phyloP scores from a whole-genome alignment of 1,284 basidiomycete genomes.

The Trametes polyzona region DNA sequence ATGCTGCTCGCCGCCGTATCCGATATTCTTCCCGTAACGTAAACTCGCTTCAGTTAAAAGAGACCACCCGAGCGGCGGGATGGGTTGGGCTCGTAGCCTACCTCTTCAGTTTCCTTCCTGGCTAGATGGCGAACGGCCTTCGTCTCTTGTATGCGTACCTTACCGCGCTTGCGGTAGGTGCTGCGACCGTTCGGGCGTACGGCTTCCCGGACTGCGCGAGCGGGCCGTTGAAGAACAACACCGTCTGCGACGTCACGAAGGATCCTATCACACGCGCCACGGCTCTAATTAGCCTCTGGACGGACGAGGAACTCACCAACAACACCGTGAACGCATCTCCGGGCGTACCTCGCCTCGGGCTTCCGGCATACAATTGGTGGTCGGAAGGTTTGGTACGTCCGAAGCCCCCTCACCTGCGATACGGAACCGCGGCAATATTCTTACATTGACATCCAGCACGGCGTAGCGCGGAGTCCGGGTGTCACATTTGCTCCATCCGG shows the following conservation, averaged over 20 bases:
- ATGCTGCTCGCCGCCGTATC: background rate
- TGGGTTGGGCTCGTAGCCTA: background rate
- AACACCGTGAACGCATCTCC: conserved; percentile 53
- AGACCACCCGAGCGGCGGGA: background rate
- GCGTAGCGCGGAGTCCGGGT: conserved; percentile 55
- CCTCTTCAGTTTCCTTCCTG: conserved; percentile 3
- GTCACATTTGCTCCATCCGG: conserved; percentile 52
- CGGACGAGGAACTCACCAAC: conserved; percentile 50
- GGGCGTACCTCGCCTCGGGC: conserved; percentile 53
- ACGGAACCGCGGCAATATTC: background rate
- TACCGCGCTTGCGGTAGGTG: conserved; percentile 6
- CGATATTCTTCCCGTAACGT: conserved; percentile 9
- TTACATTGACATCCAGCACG: conserved; percentile 39
- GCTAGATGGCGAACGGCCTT: conserved; percentile 20
- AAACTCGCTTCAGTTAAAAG: background rate
- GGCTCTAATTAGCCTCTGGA: conserved; percentile 51
- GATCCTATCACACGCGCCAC: conserved; percentile 50
- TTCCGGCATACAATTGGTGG: conserved; percentile 60
- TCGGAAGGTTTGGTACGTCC: conserved; percentile 53
- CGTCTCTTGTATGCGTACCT: conserved; percentile 15
- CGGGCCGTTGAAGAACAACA: conserved; percentile 48
- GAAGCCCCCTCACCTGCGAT: background rate
- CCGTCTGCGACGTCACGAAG: conserved; percentile 52
- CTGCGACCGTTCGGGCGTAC: conserved; percentile 8
- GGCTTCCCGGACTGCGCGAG: conserved; percentile 52